Conservation (phyloP, 208 protist species). For the Trypanosoma melophagium region DNA sequence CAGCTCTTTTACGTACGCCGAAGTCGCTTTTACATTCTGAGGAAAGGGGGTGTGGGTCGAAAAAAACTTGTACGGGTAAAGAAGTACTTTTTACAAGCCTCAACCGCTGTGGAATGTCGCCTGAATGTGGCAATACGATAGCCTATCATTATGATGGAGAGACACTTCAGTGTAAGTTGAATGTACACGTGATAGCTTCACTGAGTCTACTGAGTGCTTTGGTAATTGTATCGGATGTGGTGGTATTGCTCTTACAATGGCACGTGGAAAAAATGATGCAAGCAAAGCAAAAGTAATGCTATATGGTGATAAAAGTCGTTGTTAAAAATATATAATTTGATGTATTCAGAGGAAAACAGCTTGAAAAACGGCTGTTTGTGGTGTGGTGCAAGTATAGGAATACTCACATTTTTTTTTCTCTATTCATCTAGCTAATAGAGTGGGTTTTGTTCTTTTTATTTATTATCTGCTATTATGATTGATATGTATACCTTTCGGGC, state of each 20-base stretch:
- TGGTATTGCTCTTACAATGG: constrained; percentile 38
- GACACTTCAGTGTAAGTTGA: constrained; percentile 42
- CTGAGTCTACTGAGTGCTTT: constrained; percentile 33
- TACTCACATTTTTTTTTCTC: constrained; percentile 7
- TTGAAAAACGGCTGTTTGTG: neutral
- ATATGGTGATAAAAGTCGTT: neutral
- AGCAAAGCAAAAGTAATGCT: constrained; percentile 27
- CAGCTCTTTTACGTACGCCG: too few relatives aligned
- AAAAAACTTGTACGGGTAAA: constrained; percentile 23
- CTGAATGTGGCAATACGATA: constrained; percentile 34
- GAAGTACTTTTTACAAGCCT: constrained; percentile 43
- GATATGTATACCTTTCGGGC: too few relatives aligned
- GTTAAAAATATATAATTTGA: neutral
- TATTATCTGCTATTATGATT: too few relatives aligned
- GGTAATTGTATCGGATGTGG: constrained; percentile 35
- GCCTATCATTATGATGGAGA: constrained; percentile 41
- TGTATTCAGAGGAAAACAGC: neutral
- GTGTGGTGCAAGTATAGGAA: neutral
- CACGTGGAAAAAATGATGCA: constrained; percentile 31
- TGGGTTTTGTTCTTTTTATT: too few relatives aligned
- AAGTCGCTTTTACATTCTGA: too few relatives aligned
- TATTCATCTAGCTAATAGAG: neutral
- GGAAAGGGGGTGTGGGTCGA: constrained; percentile 9
- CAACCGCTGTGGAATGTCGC: constrained; percentile 43
- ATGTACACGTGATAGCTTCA: constrained; percentile 14